Evolutionary conservation across 1,284 basidiomycete species (phyloP).

Genomic region (Lentinula novae-zelandiae): DNA sequence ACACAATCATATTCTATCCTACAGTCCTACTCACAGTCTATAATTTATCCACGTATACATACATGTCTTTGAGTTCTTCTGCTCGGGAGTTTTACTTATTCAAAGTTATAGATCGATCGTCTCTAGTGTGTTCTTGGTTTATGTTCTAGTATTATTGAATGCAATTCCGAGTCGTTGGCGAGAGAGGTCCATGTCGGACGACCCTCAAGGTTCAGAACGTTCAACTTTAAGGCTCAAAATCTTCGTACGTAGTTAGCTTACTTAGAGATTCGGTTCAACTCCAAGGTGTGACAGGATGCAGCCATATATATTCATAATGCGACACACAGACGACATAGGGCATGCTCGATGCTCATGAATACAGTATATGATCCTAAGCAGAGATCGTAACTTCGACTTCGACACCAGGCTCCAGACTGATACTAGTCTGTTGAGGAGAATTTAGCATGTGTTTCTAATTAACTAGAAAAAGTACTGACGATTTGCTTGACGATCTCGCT

Average conservation of each 20-base stretch:
- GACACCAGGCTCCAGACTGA: conserved; percentile 98
- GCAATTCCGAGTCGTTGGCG: no score
- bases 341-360: neutral
- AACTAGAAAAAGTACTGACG: conserved; percentile 46
- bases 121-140: no score
- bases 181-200: no score
- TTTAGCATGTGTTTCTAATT: neutral
- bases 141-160: no score
- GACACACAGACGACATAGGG: neutral
- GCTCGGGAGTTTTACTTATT: no score
- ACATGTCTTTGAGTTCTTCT: neutral
- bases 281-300: neutral
- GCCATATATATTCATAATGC: neutral
- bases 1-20: neutral
- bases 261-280: no score
- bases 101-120: no score
- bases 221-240: no score
- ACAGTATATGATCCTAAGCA: conserved; percentile 29
- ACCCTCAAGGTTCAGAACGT: no score
- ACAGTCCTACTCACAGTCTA: neutral
- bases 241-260: no score
- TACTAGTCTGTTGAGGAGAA: conserved; percentile 72
- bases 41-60: neutral
- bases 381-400: conserved; percentile 99
- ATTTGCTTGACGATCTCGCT: conserved; percentile 99